Evolutionary conservation across 371 early-diverging fungal species (phyloP), one percentile per base, ranked within the genome.

Genomic region (Syncephalis fuscata): DNA sequence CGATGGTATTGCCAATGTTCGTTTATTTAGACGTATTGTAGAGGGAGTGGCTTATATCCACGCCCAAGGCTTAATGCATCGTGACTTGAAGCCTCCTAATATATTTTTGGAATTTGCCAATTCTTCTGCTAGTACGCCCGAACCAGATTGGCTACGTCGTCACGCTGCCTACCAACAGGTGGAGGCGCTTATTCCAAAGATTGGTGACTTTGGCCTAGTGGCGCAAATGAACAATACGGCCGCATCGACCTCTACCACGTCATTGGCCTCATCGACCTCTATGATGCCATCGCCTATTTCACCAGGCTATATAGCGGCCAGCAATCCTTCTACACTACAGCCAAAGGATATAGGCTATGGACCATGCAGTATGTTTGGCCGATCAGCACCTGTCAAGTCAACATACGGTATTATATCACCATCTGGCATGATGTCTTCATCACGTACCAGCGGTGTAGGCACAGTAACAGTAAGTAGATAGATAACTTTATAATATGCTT

Each of bases 191-290:
- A 57, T 72, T 0, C 76, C 78, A 0, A 90, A 81, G 49, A 80
- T 90, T 51, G 88, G 91, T 1, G 91, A 90, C 58, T 90, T 90
- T 66, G 91, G 91, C 3, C 63, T 90, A 44, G 88, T 82, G 9
- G 76, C 78, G 0, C 68, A 64, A 45, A 65, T 74, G 51, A 67
- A 65, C 15, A 58, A 56, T 2, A n/a, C n/a, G n/a, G n/a, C n/a
- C n/a, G n/a, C n/a, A n/a, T n/a, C n/a, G n/a, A n/a, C n/a, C n/a
- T n/a, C n/a, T n/a, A n/a, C n/a, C n/a, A n/a, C n/a, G n/a, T n/a
- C n/a, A n/a, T n/a, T n/a, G n/a, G n/a, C n/a, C n/a, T n/a, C n/a
- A n/a, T n/a, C n/a, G n/a, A n/a, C n/a, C n/a, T n/a, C n/a, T n/a
- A n/a, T n/a, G n/a, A n/a, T n/a, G n/a, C 24, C 39, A 37, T 14